Conservation (phyloP, 371 early-diverging fungal genomes). For the Mucor mucedo region DNA sequence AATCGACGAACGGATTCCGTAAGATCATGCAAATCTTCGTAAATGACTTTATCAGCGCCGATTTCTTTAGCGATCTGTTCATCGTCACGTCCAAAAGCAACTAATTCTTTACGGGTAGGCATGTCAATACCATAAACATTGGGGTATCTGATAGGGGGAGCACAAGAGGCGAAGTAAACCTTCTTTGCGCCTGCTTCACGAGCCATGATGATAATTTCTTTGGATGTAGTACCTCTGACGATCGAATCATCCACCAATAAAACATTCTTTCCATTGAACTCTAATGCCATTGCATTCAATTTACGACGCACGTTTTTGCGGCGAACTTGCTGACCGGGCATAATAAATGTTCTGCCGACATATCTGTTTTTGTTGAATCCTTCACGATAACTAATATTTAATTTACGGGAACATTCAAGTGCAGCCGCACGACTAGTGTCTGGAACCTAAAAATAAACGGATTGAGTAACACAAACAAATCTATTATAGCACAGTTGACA, state of each 20-base stretch:
- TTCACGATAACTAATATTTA: constrained; percentile 91
- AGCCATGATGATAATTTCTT: constrained; percentile 97
- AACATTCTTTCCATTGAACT: constrained; percentile 94
- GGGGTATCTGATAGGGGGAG: constrained; percentile 93
- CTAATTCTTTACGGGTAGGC: constrained; percentile 93
- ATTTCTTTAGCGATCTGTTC: constrained; percentile 84
- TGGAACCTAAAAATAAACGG: constrained; percentile 70
- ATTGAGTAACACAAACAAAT: background rate
- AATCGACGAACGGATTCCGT: constrained; percentile 80
- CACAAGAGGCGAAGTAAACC: constrained; percentile 97
- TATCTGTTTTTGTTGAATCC: constrained; percentile 98
- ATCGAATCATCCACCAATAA: constrained; percentile 97
- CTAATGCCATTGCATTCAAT: constrained; percentile 95
- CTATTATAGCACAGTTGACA: background rate
- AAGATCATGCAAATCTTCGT: constrained; percentile 84
- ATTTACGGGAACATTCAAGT: constrained; percentile 85
- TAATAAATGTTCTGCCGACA: constrained; percentile 98
- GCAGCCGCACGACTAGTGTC: constrained; percentile 96
- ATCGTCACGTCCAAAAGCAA: constrained; percentile 81
- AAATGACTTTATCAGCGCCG: constrained; percentile 94
- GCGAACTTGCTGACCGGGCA: constrained; percentile 94
- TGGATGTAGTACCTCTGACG: constrained; percentile 96
- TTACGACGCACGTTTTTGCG: constrained; percentile 95
- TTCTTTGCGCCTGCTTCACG: constrained; percentile 97
- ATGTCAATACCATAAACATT: constrained; percentile 99